Evolutionary conservation across 2,329 filamentous ascomycete genomes (phyloP), one percentile per base, ranked within the genome.

Genomic region (Rutstroemia sp.): DNA sequence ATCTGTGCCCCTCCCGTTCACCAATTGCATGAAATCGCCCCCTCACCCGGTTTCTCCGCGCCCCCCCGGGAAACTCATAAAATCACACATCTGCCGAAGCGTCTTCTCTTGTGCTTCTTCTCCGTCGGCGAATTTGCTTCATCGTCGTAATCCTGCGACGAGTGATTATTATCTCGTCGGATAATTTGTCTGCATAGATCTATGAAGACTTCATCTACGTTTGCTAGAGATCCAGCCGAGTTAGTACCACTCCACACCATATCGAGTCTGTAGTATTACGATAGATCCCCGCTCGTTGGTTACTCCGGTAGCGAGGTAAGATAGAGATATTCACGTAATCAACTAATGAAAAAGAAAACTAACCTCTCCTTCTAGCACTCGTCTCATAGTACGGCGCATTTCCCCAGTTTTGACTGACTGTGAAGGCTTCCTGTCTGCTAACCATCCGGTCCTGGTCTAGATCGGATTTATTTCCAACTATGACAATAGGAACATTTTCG

Each of bases 351-450:
- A 17, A n/a, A n/a, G 27, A 53, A 39, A 53, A 59, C 63, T 60
- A 50, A 70, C 68, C 81, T 65, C 83, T 73, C 63, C 83, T 73
- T 54, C 85, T 74, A 44, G 86, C 86, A 42, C 80, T 84, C 10
- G 86, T 87, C 71, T 89, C 86, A 68, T 88, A 89, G 68, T 88
- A 88, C 2, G 86, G 86, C 34, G 84, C 83, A 64, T 85, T 84
- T 10, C 83, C 84, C 85, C 86, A 89, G 60, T 76, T 79, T 65
- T 87, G 83, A 38, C 81, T 83, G 53, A 87, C 76, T 23, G 80
- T 77, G 68, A 88, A 88, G 5, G 85, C 86, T 56, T 78, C 77
- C 36, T 82, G 78, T 53, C 84, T 76, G 9, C 82, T 79, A 2
- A 89, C 84, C 9, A 79, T 78, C 21, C 86, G 81, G 68, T 88